These are phyloP conservation scores for Fusarium lateritium DNA, from an alignment of 2,329 filamentous ascomycete genomes.

Conservation along the genomic window DNA sequence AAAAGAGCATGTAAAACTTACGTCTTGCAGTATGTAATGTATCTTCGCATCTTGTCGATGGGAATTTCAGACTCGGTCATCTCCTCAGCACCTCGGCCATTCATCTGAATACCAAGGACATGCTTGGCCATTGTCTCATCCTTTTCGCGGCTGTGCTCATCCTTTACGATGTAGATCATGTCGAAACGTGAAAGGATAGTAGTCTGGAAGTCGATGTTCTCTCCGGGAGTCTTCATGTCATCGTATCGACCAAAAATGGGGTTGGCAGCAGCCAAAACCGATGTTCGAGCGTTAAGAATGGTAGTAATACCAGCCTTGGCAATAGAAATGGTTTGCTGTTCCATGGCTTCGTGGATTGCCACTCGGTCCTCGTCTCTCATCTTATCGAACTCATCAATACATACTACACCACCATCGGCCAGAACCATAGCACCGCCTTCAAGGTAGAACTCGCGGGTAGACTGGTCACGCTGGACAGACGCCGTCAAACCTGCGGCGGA, in stretches of 20 bases:
- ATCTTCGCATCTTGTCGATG: slow-evolving; percentile 97
- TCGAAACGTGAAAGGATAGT: slow-evolving; percentile 98
- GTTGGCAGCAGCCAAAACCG: slow-evolving; percentile 94
- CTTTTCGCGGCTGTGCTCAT: slow-evolving; percentile 90
- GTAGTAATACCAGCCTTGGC: slow-evolving; percentile 99
- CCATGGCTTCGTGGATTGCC: slow-evolving; percentile 99
- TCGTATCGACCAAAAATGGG: slow-evolving; percentile 98
- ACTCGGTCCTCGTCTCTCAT: slow-evolving; percentile 99
- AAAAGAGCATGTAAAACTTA: slow-evolving; percentile 62
- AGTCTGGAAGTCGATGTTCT: slow-evolving; percentile 99
- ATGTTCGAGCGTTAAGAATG: slow-evolving; percentile 95
- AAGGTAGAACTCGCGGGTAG: slow-evolving; percentile 95
- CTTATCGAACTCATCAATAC: slow-evolving; percentile 99
- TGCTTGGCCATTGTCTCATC: slow-evolving; percentile 96
- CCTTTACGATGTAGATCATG: slow-evolving; percentile 99
- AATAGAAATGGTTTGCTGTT: slow-evolving; percentile 99
- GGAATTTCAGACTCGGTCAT: slow-evolving; percentile 89
- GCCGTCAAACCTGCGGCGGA: slow-evolving; percentile 97
- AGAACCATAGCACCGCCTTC: slow-evolving; percentile 99
- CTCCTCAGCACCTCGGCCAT: slow-evolving; percentile 85
- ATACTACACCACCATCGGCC: slow-evolving; percentile 95
- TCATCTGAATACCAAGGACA: slow-evolving; percentile 98
- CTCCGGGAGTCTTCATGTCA: slow-evolving; percentile 95
- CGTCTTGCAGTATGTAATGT: slow-evolving; percentile 97
- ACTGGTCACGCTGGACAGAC: slow-evolving; percentile 93